A percentile compares a stretch with the other conserved stretches of the same genome.
These are phyloP conservation scores for Seiridium cupressi DNA, from an alignment of 2,329 filamentous ascomycete species.

Conservation along the genomic window DNA sequence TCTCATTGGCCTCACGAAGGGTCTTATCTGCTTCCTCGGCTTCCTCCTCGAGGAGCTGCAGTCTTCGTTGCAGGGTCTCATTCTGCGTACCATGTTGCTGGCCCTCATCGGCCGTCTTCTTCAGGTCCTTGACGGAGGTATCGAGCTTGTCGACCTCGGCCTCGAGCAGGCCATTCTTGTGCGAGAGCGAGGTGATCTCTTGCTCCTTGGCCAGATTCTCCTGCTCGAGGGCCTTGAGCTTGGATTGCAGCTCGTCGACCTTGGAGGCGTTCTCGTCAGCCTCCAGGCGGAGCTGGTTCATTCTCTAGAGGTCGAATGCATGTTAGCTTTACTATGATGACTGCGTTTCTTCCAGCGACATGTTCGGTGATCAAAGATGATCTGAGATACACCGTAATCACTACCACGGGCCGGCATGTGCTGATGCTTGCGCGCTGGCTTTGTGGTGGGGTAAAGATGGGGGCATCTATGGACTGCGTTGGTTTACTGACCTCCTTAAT, in stretches of 20 bases:
- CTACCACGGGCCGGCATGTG: conserved; percentile 8
- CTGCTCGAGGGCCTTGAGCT: conserved; percentile 88
- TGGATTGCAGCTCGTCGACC: conserved; percentile 82
- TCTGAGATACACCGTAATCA: neutral
- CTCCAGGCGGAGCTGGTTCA: conserved; percentile 92
- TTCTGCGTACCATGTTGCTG: conserved; percentile 83
- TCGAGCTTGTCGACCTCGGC: conserved; percentile 91
- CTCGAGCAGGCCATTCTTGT: conserved; percentile 94
- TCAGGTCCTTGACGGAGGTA: conserved; percentile 76
- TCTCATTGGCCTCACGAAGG: conserved; percentile 95
- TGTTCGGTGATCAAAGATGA: neutral
- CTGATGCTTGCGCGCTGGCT: conserved; percentile 14
- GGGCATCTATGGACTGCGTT: conserved; percentile 14
- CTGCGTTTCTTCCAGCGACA: neutral
- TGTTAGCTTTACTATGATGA: conserved; percentile 1
- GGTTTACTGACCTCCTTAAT: conserved; percentile 76
- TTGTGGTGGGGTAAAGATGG: conserved; percentile 30
- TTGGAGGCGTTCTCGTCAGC: conserved; percentile 80
- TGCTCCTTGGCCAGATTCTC: conserved; percentile 97
- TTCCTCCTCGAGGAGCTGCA: conserved; percentile 97
- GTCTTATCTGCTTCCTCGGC: conserved; percentile 96
- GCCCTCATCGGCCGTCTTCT: conserved; percentile 81
- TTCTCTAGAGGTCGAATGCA: conserved; percentile 61
- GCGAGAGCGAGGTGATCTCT: conserved; percentile 92
- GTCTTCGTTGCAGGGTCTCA: conserved; percentile 85